These are phyloP conservation scores for Candida nonsorbophila DNA, from an alignment of 805 yeast genomes.

Conservation along the genomic window DNA sequence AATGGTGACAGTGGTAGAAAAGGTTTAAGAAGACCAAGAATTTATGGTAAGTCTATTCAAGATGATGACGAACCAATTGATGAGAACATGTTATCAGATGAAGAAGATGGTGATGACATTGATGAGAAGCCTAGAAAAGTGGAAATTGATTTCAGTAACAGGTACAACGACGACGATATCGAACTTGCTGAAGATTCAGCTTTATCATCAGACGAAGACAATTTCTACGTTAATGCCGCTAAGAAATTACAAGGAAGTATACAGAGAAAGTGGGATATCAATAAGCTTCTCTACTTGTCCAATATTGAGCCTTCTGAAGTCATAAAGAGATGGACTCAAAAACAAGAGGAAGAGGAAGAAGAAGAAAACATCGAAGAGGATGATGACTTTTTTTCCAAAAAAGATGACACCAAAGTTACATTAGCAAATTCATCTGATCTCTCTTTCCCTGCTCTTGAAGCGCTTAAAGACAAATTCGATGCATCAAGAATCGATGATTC, in stretches of 20 bases:
- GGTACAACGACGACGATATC: constrained; percentile 29
- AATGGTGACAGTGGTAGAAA: constrained; percentile 52
- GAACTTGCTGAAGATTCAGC: constrained; percentile 45
- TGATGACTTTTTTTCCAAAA: constrained; percentile 57
- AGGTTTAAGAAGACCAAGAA: constrained; percentile 54
- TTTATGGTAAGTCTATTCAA: constrained; percentile 48
- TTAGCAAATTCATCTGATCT: constrained; percentile 31
- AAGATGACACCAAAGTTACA: constrained; percentile 14
- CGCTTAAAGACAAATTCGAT: constrained; percentile 43
- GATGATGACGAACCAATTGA: constrained; percentile 43
- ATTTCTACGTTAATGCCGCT: constrained; percentile 49
- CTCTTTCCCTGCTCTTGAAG: constrained; percentile 34
- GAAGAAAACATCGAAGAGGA: constrained; percentile 40
- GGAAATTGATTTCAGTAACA: constrained; percentile 42
- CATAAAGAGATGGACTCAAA: constrained; percentile 64
- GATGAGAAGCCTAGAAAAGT: constrained; percentile 37
- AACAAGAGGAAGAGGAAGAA: constrained; percentile 34
- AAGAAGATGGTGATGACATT: constrained; percentile 35
- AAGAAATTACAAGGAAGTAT: constrained; percentile 50
- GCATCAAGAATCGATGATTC: constrained; percentile 18
- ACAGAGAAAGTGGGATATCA: constrained; percentile 68
- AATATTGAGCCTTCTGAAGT: constrained; percentile 72
- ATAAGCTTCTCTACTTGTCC: constrained; percentile 73
- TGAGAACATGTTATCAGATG: constrained; percentile 34
- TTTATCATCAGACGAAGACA: constrained; percentile 36